These are phyloP conservation scores for Aurinia saxatilis DNA, from an alignment of 345 rosid genomes.

Conservation along the genomic window DNA sequence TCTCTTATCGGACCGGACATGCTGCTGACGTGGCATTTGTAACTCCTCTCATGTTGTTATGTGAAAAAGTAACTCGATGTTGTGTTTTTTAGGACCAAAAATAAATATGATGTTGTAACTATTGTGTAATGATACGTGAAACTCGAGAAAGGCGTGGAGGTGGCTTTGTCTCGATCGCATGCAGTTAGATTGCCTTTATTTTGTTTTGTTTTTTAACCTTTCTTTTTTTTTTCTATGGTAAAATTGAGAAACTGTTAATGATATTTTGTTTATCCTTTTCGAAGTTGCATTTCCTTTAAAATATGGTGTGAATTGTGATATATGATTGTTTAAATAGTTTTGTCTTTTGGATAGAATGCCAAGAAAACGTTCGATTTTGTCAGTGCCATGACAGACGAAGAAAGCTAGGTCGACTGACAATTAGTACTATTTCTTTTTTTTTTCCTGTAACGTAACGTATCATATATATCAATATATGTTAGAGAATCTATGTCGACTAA, in stretches of 20 bases:
- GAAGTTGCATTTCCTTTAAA: too few species aligned
- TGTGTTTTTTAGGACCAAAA: constrained; percentile 7
- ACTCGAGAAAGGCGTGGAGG: constrained; percentile 27
- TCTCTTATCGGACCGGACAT: constrained; percentile 28
- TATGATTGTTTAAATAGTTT: not conserved
- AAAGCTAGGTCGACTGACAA: constrained; percentile 18
- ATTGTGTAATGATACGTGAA: constrained; percentile 24
- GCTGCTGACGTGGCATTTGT: constrained; percentile 19
- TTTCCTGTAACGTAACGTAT: constrained; percentile 1
- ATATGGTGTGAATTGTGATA: too few species aligned
- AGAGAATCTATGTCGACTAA: not conserved
- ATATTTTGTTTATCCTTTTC: too few species aligned
- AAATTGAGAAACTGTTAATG: not conserved
- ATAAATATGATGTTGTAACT: not conserved
- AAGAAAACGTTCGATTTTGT: not conserved
- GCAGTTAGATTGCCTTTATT: constrained; percentile 15
- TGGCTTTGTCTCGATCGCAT: constrained; percentile 26
- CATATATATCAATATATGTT: not conserved
- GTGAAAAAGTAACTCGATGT: not conserved
- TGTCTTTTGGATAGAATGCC: constrained; percentile 4
- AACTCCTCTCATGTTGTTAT: not conserved
- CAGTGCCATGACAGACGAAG: constrained; percentile 7
- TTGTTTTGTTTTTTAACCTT: not conserved
- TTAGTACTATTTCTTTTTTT: constrained; percentile 1
- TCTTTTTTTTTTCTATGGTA: not conserved